Conservation (phyloP, 2,329 filamentous ascomycete genomes). For the Pyrenochaeta sp. region DNA sequence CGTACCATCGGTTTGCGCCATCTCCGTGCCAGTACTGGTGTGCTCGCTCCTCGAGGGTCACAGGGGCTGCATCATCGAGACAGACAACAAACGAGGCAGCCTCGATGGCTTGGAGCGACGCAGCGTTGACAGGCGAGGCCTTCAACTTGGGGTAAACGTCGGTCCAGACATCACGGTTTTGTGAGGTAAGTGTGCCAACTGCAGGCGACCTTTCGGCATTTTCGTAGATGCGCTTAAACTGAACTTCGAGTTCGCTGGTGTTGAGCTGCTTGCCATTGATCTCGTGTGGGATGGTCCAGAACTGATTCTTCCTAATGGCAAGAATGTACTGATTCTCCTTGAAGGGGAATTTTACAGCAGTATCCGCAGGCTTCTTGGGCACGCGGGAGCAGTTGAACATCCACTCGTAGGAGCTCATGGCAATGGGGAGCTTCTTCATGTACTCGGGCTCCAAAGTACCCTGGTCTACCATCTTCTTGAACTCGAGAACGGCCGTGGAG, state of each 20-base stretch:
- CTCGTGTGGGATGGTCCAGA: constrained; percentile 90
- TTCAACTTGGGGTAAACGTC: constrained; percentile 72
- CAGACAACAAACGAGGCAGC: constrained; percentile 90
- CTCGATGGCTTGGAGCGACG: constrained; percentile 81
- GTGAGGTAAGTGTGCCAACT: constrained; percentile 84
- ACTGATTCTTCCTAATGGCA: constrained; percentile 92
- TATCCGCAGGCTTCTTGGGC: constrained; percentile 80
- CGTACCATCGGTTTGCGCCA: constrained; percentile 93
- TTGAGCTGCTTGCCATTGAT: constrained; percentile 85
- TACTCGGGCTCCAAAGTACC: constrained; percentile 93
- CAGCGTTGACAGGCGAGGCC: constrained; percentile 77
- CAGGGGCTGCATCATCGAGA: constrained; percentile 87
- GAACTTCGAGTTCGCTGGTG: constrained; percentile 85
- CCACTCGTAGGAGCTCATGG: constrained; percentile 98
- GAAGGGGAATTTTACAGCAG: constrained; percentile 79
- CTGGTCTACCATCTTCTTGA: constrained; percentile 89
- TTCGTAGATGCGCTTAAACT: constrained; percentile 86
- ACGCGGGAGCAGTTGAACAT: constrained; percentile 98
- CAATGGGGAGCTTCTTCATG: constrained; percentile 96
- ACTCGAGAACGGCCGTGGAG: constrained; percentile 83
- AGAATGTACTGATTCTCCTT: constrained; percentile 85
- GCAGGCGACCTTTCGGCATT: constrained; percentile 70
- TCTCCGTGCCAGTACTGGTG: constrained; percentile 99
- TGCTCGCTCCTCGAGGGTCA: constrained; percentile 94
- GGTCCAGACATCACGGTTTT: constrained; percentile 93